Evolutionary conservation across 2,329 filamentous ascomycete genomes (phyloP).

Genomic region (Colletotrichum kahawae): DNA sequence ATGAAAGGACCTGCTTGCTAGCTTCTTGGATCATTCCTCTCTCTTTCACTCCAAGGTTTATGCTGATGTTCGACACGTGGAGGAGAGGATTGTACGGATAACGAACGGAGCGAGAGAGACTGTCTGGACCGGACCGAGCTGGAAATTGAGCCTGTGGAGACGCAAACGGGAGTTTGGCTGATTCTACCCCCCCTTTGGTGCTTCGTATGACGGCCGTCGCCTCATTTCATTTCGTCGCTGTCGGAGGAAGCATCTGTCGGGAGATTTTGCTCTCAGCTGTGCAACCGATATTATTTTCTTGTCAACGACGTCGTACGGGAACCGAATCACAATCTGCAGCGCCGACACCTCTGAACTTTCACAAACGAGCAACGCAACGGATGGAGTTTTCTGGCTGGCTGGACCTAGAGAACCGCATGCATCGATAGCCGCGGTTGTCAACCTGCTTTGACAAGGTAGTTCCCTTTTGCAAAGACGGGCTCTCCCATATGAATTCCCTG

Average conservation of each 20-base stretch:
- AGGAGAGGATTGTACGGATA: background rate
- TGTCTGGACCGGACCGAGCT: conserved; percentile 7
- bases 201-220: conserved; percentile 4
- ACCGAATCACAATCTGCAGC: background rate
- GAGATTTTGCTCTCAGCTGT: conserved; percentile 5
- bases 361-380: background rate
- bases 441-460: conserved; percentile 20
- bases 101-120: background rate
- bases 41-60: background rate
- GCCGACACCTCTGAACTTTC: background rate
- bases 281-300: background rate
- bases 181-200: background rate
- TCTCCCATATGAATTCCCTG: background rate
- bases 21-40: background rate
- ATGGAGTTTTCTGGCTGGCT: conserved; percentile 11
- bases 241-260: background rate
- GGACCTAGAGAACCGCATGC: conserved; percentile 13
- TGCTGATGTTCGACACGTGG: conserved; percentile 19
- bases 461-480: background rate
- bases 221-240: conserved; percentile 2
- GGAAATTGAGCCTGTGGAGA: conserved; percentile 10
- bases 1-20: background rate
- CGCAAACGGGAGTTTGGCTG: conserved; percentile 15
- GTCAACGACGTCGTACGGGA: background rate
- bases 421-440: conserved; percentile 16